Percentiles rank a stretch among this genome's conserved stretches.
Evolutionary conservation across 306 rosid species (phyloP).

Genomic region (Sechiopsis laciniata): DNA sequence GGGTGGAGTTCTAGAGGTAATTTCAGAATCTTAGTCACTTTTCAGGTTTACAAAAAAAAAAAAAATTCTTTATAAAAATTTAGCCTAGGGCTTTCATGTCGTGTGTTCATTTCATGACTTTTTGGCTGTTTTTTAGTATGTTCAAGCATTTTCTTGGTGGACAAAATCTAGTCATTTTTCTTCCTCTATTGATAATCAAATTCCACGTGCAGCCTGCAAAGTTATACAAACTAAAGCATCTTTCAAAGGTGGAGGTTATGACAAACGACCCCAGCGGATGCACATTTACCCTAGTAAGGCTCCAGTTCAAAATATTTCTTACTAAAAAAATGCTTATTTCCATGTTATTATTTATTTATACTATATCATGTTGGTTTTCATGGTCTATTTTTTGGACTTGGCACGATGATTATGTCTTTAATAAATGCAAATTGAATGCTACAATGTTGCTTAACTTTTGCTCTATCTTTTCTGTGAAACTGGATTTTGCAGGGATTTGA

Average conservation of each 20-base stretch:
- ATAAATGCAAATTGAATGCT: slow-evolving; percentile 19
- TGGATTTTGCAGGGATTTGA: slow-evolving; percentile 72
- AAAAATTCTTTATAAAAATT: background rate
- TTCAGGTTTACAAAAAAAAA: background rate
- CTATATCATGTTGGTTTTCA: no score
- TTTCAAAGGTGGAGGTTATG: slow-evolving; percentile 81
- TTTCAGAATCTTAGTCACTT: background rate
- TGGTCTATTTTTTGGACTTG: background rate
- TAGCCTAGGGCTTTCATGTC: background rate
- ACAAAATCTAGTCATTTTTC: background rate
- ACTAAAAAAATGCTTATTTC: slow-evolving; percentile 1
- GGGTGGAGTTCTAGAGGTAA: slow-evolving; percentile 93
- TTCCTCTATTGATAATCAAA: slow-evolving; percentile 9
- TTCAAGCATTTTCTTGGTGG: slow-evolving; percentile 1
- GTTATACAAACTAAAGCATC: slow-evolving; percentile 90
- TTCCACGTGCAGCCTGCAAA: slow-evolving; percentile 73
- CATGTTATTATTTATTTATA: background rate
- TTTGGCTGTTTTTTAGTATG: background rate
- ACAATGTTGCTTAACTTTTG: background rate
- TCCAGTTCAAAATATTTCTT: slow-evolving; percentile 17
- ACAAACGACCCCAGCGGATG: slow-evolving; percentile 85
- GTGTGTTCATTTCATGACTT: background rate
- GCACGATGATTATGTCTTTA: background rate
- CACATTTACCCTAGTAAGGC: slow-evolving; percentile 80
- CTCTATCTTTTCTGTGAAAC: slow-evolving; percentile 15